These are phyloP conservation scores for Piper betle DNA, from an alignment of 164 flowering plant genomes.

Conservation along the genomic window DNA sequence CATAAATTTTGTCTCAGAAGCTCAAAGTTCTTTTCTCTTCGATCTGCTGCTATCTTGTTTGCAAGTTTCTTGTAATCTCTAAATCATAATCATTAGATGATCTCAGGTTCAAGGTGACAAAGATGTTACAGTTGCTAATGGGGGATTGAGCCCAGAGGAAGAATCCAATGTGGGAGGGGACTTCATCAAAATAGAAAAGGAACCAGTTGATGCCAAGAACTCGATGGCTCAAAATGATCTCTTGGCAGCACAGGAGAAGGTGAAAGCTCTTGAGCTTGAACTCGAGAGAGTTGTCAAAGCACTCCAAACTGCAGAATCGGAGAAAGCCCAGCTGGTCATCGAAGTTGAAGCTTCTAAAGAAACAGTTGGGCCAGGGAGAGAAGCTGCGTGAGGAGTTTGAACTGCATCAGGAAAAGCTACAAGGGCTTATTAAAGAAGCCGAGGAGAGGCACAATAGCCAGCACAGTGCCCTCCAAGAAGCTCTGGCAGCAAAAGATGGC, in stretches of 20 bases:
- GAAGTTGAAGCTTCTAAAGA: slow-evolving; percentile 34
- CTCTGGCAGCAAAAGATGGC: slow-evolving; percentile 41
- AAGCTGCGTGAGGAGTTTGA: slow-evolving; percentile 52
- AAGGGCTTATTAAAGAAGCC: slow-evolving; percentile 33
- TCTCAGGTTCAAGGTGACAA: slow-evolving; percentile 13
- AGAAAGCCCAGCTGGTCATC: slow-evolving; percentile 36
- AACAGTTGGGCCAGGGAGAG: slow-evolving; percentile 33
- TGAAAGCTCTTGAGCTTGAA: slow-evolving; percentile 57
- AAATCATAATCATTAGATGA: neutral
- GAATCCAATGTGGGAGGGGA: slow-evolving; percentile 66
- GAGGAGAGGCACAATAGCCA: slow-evolving; percentile 40
- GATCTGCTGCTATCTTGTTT: neutral
- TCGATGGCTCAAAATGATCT: slow-evolving; percentile 29
- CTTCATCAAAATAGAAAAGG: slow-evolving; percentile 93
- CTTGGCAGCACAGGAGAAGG: slow-evolving; percentile 52
- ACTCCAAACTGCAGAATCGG: slow-evolving; percentile 51
- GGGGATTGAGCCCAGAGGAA: slow-evolving; percentile 22
- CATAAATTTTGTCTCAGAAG: neutral
- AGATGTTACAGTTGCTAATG: slow-evolving; percentile 8
- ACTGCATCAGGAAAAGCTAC: slow-evolving; percentile 33
- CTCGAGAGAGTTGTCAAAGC: slow-evolving; percentile 38
- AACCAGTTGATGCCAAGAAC: slow-evolving; percentile 31
- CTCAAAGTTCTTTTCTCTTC: neutral
- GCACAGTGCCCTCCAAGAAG: slow-evolving; percentile 46
- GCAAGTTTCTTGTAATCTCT: neutral